Evolutionary conservation across 805 yeast species (phyloP).

Genomic region (Diddensiella transvaalensis): DNA sequence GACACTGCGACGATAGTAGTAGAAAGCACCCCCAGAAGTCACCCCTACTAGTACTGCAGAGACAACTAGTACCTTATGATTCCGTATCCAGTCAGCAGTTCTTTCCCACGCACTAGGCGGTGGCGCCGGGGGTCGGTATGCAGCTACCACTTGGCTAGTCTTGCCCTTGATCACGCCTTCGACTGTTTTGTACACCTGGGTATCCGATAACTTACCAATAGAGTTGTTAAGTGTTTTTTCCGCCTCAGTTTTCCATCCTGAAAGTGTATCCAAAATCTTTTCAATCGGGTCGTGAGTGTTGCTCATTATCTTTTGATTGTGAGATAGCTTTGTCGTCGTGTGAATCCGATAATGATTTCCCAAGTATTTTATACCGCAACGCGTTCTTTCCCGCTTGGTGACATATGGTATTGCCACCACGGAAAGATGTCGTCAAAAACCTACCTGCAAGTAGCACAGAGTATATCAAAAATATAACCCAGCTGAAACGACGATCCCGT

Average conservation of each 20-base stretch:
- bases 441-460: conserved; percentile 15
- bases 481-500: conserved; percentile 46
- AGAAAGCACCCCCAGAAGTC: conserved; percentile 24
- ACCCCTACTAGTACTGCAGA: conserved; percentile 19
- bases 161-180: conserved; percentile 14
- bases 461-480: conserved; percentile 26
- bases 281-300: conserved; percentile 21
- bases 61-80: conserved; percentile 25
- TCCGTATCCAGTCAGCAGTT: conserved; percentile 24
- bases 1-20: conserved; percentile 14
- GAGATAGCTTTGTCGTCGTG: no score
- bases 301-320: neutral
- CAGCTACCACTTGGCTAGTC: neutral
- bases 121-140: conserved; percentile 22
- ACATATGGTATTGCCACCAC: neutral
- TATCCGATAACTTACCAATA: conserved; percentile 14
- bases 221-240: conserved; percentile 13
- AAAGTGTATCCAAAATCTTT: conserved; percentile 20
- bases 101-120: conserved; percentile 25
- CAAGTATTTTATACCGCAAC: no score
- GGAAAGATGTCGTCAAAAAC: neutral
- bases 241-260: conserved; percentile 18
- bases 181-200: conserved; percentile 18
- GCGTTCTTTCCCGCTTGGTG: no score
- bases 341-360: no score